Evolutionary conservation across 2,329 filamentous ascomycete species (phyloP).

Genomic region (Corynespora cassiicola): DNA sequence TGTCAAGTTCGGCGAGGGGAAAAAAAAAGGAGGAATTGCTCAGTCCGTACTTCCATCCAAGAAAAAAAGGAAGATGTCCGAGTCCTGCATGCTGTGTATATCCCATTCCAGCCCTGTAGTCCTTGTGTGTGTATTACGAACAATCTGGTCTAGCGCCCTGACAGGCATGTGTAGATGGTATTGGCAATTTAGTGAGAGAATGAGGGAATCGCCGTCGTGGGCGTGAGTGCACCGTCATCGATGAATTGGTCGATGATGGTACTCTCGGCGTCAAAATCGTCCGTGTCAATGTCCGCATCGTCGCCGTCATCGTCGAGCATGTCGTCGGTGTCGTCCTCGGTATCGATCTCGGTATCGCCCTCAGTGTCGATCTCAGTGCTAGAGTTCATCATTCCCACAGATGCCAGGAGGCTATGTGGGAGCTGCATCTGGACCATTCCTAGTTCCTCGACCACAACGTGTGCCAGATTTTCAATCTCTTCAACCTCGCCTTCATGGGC

Average conservation of each 20-base stretch:
- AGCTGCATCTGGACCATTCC: too few species aligned
- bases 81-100: too few species aligned
- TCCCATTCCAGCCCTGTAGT: too few species aligned
- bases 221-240: slow-evolving; percentile 24
- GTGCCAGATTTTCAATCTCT: slow-evolving; percentile 11
- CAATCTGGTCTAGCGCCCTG: too few species aligned
- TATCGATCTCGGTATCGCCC: slow-evolving; percentile 2
- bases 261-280: slow-evolving; percentile 31
- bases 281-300: slow-evolving; percentile 34
- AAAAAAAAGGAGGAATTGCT: too few species aligned
- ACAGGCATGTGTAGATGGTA: slow-evolving; percentile 6
- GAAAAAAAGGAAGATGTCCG: too few species aligned
- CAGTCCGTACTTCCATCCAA: too few species aligned
- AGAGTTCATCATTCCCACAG: too few species aligned
- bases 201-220: slow-evolving; percentile 13
- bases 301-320: slow-evolving; percentile 27
- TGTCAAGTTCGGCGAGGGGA: too few species aligned
- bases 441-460: too few species aligned
- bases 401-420: not conserved
- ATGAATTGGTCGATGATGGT: slow-evolving; percentile 33
- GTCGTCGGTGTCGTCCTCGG: slow-evolving; percentile 13
- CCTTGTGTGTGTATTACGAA: too few species aligned
- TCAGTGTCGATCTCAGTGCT: not conserved
- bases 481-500: slow-evolving; percentile 6
- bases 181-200: not conserved